phyloP scores from a whole-genome alignment of 768 basidiomycete species.

The Asterophora parasitica region DNA sequence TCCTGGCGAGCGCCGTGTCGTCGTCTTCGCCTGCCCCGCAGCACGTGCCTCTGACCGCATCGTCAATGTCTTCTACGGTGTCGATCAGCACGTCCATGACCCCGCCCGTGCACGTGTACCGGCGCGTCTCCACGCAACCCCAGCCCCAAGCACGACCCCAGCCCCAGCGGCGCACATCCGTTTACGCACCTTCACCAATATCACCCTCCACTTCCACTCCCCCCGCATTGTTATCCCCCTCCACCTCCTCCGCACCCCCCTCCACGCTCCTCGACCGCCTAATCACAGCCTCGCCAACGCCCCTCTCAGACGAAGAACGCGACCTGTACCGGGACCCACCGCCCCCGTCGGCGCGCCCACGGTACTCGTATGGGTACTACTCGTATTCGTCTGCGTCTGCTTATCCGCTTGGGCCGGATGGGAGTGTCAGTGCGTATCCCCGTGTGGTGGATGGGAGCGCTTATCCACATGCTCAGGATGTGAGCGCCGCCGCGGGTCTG shows the following conservation, averaged over 20 bases:
- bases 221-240: background rate
- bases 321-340: slow-evolving; percentile 10
- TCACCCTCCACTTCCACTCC: background rate
- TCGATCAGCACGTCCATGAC: no score
- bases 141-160: slow-evolving; percentile 24
- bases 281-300: slow-evolving; percentile 31
- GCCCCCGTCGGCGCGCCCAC: slow-evolving; percentile 1
- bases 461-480: no score
- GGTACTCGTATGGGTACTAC: slow-evolving; percentile 9
- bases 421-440: background rate
- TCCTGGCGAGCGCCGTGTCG: slow-evolving; percentile 43
- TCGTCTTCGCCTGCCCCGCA: slow-evolving; percentile 28
- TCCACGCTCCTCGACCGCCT: slow-evolving; percentile 29
- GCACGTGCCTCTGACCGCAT: slow-evolving; percentile 2
- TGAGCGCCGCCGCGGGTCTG: no score
- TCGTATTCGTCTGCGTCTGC: slow-evolving; percentile 16
- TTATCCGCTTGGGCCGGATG: background rate
- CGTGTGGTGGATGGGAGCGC: background rate
- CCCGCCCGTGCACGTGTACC: no score
- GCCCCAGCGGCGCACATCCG: background rate
- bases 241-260: background rate
- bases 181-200: no score
- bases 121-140: slow-evolving; percentile 10
- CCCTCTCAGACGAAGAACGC: slow-evolving; percentile 29
- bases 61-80: no score